Evolutionary conservation across 202 grass and related monocot species (phyloP).

Genomic region (Zoysia matrella): DNA sequence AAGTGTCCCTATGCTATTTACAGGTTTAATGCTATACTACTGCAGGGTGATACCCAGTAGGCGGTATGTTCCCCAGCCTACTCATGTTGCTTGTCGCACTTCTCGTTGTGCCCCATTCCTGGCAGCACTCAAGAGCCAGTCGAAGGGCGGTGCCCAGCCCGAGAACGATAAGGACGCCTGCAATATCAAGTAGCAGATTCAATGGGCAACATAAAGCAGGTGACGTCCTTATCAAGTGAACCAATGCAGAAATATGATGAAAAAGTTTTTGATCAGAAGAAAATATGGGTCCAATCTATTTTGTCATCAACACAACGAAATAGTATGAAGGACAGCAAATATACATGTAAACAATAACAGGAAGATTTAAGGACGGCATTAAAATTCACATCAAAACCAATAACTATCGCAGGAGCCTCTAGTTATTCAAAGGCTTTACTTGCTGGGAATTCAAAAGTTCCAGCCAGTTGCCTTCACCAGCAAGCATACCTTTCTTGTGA

Average conservation of each 20-base stretch:
- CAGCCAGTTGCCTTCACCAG: not conserved
- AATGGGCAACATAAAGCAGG: conserved; percentile 20
- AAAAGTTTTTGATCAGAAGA: not conserved
- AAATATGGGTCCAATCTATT: not conserved
- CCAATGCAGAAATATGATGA: not conserved
- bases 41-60: conserved; percentile 71
- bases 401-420: not conserved
- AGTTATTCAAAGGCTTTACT: conserved; percentile 10
- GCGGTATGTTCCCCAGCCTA: conserved; percentile 62
- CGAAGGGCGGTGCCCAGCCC: conserved; percentile 90
- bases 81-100: conserved; percentile 46
- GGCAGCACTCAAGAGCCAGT: conserved; percentile 87
- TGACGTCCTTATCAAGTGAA: not conserved
- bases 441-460: not conserved
- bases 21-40: conserved; percentile 64
- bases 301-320: not conserved
- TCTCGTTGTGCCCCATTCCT: conserved; percentile 74
- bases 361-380: not conserved
- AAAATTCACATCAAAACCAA: not conserved
- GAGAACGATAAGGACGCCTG: conserved; percentile 94
- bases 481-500: conserved; percentile 17
- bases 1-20: conserved; percentile 48
- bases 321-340: not conserved
- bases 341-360: not conserved
- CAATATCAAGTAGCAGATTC: conserved; percentile 14